Percentiles rank a stretch among this genome's conserved stretches.
Conservation (phyloP, 2,329 filamentous ascomycete genomes). For the Curvularia sp. region DNA sequence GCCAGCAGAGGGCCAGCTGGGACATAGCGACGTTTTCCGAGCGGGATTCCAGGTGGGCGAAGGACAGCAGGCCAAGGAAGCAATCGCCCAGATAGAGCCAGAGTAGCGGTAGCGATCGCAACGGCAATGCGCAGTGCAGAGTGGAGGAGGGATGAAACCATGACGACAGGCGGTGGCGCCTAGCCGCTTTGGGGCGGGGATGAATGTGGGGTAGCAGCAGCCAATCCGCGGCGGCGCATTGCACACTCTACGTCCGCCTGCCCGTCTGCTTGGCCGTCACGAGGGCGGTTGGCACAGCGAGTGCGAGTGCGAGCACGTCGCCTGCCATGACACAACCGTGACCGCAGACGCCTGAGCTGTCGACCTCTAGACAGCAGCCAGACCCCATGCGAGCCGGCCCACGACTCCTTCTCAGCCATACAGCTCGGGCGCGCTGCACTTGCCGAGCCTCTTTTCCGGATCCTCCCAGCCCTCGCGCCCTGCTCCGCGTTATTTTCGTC, state of each 20-base stretch:
- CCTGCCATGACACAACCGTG: conserved; percentile 22
- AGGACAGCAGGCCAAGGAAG: too few relatives aligned
- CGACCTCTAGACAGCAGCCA: background rate
- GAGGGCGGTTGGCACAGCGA: conserved; percentile 10
- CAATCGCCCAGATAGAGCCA: background rate
- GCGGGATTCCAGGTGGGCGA: background rate
- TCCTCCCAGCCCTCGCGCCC: conserved; percentile 26
- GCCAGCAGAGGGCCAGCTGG: background rate
- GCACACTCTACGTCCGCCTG: conserved; percentile 8
- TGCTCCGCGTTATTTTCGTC: conserved; percentile 42
- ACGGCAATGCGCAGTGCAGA: background rate
- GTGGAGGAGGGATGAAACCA: conserved; percentile 2
- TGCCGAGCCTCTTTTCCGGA: conserved; percentile 34
- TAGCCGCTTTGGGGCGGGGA: conserved; percentile 28
- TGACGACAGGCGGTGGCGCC: conserved; percentile 29
- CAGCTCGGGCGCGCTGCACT: conserved; percentile 18
- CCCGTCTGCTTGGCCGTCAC: conserved; percentile 17
- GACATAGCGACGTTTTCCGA: background rate
- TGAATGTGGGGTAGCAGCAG: conserved; percentile 23
- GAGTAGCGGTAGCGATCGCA: background rate
- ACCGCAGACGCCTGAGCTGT: conserved; percentile 10
- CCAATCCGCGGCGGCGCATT: conserved; percentile 21
- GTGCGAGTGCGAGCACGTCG: background rate
- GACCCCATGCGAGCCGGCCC: conserved; percentile 15
- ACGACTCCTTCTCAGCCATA: conserved; percentile 13